phyloP scores from a whole-genome alignment of 1,284 basidiomycete species.

The Anthracocystis setariae region DNA sequence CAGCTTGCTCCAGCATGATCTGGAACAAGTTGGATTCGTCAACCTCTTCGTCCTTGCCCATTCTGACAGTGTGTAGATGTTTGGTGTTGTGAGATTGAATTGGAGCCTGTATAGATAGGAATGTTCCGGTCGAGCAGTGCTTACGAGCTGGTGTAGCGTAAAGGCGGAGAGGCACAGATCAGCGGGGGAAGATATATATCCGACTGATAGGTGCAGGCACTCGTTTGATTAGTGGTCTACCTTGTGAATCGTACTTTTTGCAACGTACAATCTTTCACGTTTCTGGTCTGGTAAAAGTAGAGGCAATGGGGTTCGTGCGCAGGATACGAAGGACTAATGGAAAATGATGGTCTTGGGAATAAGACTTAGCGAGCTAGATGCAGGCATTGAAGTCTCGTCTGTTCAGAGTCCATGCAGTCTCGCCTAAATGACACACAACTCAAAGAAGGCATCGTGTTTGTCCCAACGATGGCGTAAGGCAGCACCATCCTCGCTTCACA shows the following conservation, averaged over 20 bases:
- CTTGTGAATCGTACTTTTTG: no score
- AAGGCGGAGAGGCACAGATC: no score
- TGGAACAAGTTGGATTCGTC: conserved; percentile 54
- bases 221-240: no score
- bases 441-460: background rate
- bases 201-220: no score
- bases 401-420: background rate
- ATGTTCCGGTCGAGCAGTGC: background rate
- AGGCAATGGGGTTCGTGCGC: no score
- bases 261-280: no score
- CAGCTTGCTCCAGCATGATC: conserved; percentile 53
- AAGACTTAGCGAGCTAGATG: background rate
- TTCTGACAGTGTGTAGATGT: background rate
- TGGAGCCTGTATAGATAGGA: no score
- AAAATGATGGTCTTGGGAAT: background rate
- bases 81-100: background rate
- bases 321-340: no score
- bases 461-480: no score
- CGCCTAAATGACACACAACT: background rate
- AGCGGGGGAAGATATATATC: no score
- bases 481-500: no score
- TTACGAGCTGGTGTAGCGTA: background rate
- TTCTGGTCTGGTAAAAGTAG: no score
- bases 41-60: conserved; percentile 20
- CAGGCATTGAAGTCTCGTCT: background rate